A percentile compares a stretch with the other conserved stretches of the same genome.
These are phyloP conservation scores for Lactarius indigo DNA, from an alignment of 768 basidiomycete genomes.

Conservation along the genomic window DNA sequence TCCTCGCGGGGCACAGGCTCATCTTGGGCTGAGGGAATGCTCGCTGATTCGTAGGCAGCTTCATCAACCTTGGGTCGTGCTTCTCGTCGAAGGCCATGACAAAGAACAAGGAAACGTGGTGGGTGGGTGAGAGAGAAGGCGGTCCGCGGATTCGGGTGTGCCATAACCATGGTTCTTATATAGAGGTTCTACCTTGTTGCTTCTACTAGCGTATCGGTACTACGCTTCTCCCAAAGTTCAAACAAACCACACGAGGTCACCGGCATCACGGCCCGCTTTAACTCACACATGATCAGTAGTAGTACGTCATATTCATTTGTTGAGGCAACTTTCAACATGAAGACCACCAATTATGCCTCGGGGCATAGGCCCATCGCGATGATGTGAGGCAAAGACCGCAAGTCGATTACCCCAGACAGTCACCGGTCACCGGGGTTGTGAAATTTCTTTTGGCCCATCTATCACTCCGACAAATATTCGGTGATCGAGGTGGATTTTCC, in stretches of 20 bases:
- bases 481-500: neutral
- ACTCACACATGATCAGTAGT: no score
- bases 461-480: neutral
- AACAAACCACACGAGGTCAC: neutral
- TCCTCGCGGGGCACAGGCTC: constrained; percentile 38
- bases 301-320: no score
- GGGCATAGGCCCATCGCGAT: no score
- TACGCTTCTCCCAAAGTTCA: neutral
- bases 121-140: neutral
- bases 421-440: neutral
- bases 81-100: constrained; percentile 12
- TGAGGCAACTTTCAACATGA: no score
- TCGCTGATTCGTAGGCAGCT: neutral
- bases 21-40: neutral
- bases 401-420: neutral
- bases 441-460: neutral
- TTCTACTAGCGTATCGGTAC: neutral
- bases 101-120: neutral
- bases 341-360: neutral
- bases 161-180: neutral
- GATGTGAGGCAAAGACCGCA: no score
- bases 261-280: neutral
- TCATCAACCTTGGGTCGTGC: neutral
- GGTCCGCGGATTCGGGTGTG: neutral
- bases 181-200: neutral